Evolutionary conservation across 768 basidiomycete species (phyloP).

Genomic region (Kwoniella botswanensis): DNA sequence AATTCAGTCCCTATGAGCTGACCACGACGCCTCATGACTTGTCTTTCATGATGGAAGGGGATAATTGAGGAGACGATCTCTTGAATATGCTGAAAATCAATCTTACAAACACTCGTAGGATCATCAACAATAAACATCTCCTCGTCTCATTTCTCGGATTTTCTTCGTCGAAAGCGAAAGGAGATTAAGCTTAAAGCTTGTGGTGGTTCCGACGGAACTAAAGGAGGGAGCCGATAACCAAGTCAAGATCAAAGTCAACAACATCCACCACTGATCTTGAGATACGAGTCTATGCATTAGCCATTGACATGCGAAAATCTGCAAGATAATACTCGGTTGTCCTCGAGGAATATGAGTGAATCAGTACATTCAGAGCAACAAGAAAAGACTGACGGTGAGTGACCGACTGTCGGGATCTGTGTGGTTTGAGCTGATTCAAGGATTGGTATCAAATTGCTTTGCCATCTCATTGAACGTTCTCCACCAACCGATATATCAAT

Average conservation of each 20-base stretch:
- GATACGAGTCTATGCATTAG: too few species aligned
- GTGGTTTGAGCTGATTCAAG: neutral
- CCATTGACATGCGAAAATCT: too few species aligned
- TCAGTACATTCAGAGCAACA: constrained; percentile 8
- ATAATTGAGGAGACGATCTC: neutral
- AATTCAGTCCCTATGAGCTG: too few species aligned
- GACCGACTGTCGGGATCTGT: neutral
- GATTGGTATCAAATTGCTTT: too few species aligned
- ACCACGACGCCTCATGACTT: neutral
- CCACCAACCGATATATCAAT: too few species aligned
- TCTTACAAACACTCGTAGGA: neutral
- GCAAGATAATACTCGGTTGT: too few species aligned
- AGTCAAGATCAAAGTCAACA: neutral
- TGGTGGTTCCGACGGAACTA: constrained; percentile 2
- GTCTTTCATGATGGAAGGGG: neutral
- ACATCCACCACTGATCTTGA: neutral
- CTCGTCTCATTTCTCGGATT: too few species aligned
- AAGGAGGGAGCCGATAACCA: neutral
- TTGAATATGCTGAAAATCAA: neutral
- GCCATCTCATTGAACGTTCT: too few species aligned
- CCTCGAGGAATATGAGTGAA: neutral
- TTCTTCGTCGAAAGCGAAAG: neutral
- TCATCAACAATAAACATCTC: neutral
- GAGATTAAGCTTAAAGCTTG: neutral
- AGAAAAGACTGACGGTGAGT: constrained; percentile 14